Base-by-base conservation (phyloP, 2,329 filamentous ascomycete genomes). In the Pseudocercospora fijiensis region DNA sequence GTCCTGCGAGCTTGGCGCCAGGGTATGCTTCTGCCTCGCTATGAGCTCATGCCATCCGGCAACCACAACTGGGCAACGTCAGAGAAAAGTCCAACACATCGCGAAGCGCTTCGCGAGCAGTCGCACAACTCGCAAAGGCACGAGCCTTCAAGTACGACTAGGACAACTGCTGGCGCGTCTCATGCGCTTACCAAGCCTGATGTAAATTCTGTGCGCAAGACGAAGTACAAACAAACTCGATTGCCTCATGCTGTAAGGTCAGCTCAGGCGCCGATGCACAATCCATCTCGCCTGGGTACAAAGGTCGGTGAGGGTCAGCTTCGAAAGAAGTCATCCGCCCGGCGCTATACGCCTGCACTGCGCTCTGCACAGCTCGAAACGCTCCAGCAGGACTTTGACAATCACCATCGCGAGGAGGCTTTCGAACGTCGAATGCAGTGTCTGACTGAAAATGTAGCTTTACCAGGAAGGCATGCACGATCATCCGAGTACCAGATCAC, bases 1-100 rank as follows among this genome's bases (percentile, higher is more conserved):
- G 77, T 79, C 2, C 75, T 88, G 57, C 75, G 72, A 52, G 76
- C 81, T 61, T 87, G 85, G 86, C 80, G 75, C 67, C 73, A 73
- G 37, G 84, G 85, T 24, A 68, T 58, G 9, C 67, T 74, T 26
- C 55, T 56, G 16, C 67, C 60, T 26, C 57, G 53, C 28, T n/a
- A 20, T 33, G 53, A 56, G 18, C 53, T 18, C 10, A 16, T 41
- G 8, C 1, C 18, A 4, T 6, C 13, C 16, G 18, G 37, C 37
- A n/a, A 41, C 16, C 37, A 41, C n/a, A n/a, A 41, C n/a, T 41
- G 16, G 37, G 37, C 5, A 13, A 41, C 2, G 13, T 41, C 37
- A 18, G 6, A n/a, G 37, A n/a, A 41, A 16, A n/a, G 8, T 18
- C 2, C 16, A 41, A 16, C 4, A 13, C 37, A 41, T 41, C 16